Base-by-base conservation (phyloP, 169 alveolate species). In the Babesia caballi region DNA sequence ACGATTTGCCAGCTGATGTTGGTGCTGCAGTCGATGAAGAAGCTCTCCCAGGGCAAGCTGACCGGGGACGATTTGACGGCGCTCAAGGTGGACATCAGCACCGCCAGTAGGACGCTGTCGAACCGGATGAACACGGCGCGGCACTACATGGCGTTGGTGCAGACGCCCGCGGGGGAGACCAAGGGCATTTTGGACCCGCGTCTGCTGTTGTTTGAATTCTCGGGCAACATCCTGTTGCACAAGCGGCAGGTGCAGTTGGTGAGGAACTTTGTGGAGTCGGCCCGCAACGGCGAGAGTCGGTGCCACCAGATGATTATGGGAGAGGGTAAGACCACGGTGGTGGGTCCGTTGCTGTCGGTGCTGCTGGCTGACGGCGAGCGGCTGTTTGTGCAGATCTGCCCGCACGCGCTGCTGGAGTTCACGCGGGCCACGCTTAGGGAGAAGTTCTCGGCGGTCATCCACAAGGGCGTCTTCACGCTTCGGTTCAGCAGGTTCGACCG, bases 271-370 rank as follows among this genome's bases (percentile, higher is more conserved):
- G 90, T 91, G 58, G 71, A 85, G 25, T 57, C 82, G 53, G 88
- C 87, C 51, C 71, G 65, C 54, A 78, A 52, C n/a, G 94, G 92
- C 36, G 71, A 61, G 51, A 89, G 95, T 68, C 83, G 92, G 60
- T 92, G 96, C 66, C 96, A 94, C 82, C 98, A 94, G 84, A 92
- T 93, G 95, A 91, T 94, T 38, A 94, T 94, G 98, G 98, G 98
- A 40, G 95, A 95, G 7, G 98, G 98, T 15, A 94, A 94, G 88
- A 94, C 98, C 28, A 94, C 97, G 0, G 97, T 94, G 25, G 88
- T 88, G 28, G 85, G 91, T 0, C 93, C 93, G 21, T 75, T 89
- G 40, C 80, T 94, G 63, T 89, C 95, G 17, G 78, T 94, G 84
- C 67, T 93, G 41, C 68, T 93, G 47, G 94, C 94, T 7, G 92